Evolutionary conservation across 2,329 filamentous ascomycete genomes (phyloP).

Genomic region (Xylaria sp.): DNA sequence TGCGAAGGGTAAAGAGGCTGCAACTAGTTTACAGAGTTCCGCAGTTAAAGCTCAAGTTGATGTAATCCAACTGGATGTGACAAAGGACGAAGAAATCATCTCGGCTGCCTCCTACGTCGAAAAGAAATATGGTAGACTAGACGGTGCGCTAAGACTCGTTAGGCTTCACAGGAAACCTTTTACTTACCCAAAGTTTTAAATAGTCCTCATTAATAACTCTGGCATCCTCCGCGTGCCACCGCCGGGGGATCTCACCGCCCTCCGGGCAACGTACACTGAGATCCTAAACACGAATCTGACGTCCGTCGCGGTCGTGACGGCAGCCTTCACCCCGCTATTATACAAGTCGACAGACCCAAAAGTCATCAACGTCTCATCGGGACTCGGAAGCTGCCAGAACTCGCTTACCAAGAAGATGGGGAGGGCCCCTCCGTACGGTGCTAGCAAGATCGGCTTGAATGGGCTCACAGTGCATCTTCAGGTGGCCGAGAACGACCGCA

Average conservation of each 20-base stretch:
- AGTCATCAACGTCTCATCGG: conserved; percentile 30
- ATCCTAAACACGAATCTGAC: conserved; percentile 21
- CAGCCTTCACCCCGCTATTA: conserved; percentile 13
- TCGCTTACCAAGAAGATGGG: conserved; percentile 22
- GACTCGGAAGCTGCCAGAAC: conserved; percentile 24
- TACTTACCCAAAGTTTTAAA: not conserved
- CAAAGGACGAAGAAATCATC: conserved; percentile 26
- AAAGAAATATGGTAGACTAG: not conserved
- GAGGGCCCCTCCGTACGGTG: conserved; percentile 15
- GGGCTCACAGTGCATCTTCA: conserved; percentile 28
- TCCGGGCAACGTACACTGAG: conserved; percentile 14
- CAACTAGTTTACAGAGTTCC: not conserved
- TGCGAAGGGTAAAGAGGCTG: conserved; percentile 16
- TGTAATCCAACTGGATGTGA: conserved; percentile 29
- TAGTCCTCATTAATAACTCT: conserved; percentile 29
- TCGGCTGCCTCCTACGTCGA: conserved; percentile 14
- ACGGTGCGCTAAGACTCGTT: not conserved
- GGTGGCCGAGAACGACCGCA: conserved; percentile 27
- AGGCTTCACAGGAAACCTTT: not conserved
- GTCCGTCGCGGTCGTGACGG: conserved; percentile 22
- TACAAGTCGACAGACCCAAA: conserved; percentile 11
- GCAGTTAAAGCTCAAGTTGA: conserved; percentile 24
- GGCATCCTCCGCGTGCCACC: conserved; percentile 21
- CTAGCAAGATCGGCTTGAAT: conserved; percentile 27
- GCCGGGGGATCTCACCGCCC: not conserved